Evolutionary conservation across 805 yeast species (phyloP), one percentile per base, ranked within the genome.

Genomic region (Pichia paraexigua): DNA sequence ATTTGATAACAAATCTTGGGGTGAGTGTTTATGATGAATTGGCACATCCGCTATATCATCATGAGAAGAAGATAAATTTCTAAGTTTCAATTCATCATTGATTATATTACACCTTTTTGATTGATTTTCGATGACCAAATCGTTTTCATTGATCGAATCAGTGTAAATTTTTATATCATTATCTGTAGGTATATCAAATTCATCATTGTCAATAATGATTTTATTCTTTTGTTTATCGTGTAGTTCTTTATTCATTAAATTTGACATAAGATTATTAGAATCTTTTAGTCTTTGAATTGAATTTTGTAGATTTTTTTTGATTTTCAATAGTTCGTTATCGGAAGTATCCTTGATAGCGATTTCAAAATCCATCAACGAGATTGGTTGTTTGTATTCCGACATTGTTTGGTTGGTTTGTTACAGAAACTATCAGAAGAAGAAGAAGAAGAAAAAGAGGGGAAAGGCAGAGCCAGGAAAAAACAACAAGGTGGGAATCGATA

Each of bases 141-240:
- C 65, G 62, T 85, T 85, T 56, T 84, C 91, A 10, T 61, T 58
- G 18, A 82, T 71, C 11, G 83, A 73, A n/a, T 79, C 84, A 7
- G 58, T 62, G 64, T 77, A 84, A 17, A 85, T 60, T 17, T 67
- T 63, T n/a, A 69, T 60, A 59, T 83, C 88, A 13, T 70, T 71
- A 5, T 66, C 68, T 2, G 50, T 48, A 13, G 54, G 48, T 7
- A 67, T 64, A 12, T 65, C 60, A 57, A 78, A 82, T 30, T 70
- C 71, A 12, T 65, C 67, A 21, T 69, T 68, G 28, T 65, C 63
- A 12, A 61, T 58, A 5, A 35, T 35, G 20, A 35, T 35, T 35
- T 52, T 53, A 10, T 45, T 35, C 12, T 58, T 48, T 20, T 53
- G n/a, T 15, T 30, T 30, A 13, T 30, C 45, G 35, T 48, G 52